Evolutionary conservation across 768 basidiomycete species (phyloP), one percentile per base, ranked within the genome.

Genomic region (Rhizopogon roseolus): DNA sequence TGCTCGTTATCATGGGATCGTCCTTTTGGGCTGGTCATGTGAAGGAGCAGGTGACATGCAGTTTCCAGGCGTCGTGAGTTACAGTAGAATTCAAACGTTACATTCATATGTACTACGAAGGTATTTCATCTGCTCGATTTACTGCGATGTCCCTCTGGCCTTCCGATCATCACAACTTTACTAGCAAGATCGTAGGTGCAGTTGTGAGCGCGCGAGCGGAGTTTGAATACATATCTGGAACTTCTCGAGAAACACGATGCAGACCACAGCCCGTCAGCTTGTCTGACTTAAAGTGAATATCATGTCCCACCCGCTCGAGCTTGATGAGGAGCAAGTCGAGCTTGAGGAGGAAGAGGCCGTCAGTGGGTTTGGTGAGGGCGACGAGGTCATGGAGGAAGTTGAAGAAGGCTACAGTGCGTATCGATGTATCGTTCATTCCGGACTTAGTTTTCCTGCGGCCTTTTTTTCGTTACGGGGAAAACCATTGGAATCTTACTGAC

Each of bases 381-480:
- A 90, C 71, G 88, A 91, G 65, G 75, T 84, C 52, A 92, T 92
- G 90, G 88, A 90, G 63, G 78, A 80, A 55, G 73, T 67, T 10
- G 78, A 79, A 56, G 79, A 79, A 54, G 88, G 87, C 50, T 91
- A 91, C 77, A 88, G 89, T 90, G 73, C 76, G 90, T 81, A 57
- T 66, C 56, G 64, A 54, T 63, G 56, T 29, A 37, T 37, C 36
- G 8, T 32, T 50, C 58, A 46, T 56, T 49, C 59, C 43, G 46
- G 50, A 50, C 29, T 56, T 48, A 25, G 22, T 25, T 46, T 52
- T 49, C 17, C 19, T 45, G 48, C 28, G 22, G 41, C 29, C 10
- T 49, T 52, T 44, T 17, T 48, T 36, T 48, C 17, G 19, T 22
- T 14, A 34, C 17, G 43, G 45, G 37, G 49, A 36, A 40, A 36